Percentiles rank a stretch among this genome's conserved stretches.
phyloP scores from a whole-genome alignment of 2,329 filamentous ascomycete species.

The Fusarium subglutinans region DNA sequence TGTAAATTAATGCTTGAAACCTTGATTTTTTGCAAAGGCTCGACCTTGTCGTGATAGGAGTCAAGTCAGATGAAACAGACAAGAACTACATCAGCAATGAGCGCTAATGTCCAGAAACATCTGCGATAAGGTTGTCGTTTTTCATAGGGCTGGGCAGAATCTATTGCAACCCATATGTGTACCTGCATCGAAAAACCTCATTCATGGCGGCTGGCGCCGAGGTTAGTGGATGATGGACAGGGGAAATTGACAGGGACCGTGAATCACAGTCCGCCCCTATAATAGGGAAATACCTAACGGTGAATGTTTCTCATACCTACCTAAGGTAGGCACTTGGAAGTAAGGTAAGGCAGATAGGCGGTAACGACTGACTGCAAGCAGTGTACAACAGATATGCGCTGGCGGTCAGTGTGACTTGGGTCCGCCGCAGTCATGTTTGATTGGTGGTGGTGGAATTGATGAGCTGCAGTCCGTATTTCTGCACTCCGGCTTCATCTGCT shows the following conservation, averaged over 20 bases:
- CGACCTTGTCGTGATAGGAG: background rate
- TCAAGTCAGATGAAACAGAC: slow-evolving; percentile 17
- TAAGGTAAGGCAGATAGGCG: background rate
- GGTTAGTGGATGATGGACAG: slow-evolving; percentile 6
- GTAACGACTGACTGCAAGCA: background rate
- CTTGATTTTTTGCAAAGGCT: background rate
- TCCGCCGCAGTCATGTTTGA: background rate
- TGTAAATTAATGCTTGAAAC: background rate
- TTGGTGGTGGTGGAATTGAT: background rate
- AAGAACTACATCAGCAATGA: background rate
- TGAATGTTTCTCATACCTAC: background rate
- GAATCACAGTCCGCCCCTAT: background rate
- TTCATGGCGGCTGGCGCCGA: slow-evolving; percentile 17
- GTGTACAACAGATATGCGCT: slow-evolving; percentile 29
- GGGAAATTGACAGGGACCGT: slow-evolving; percentile 8
- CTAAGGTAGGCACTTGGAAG: too few species aligned
- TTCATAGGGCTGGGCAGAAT: background rate
- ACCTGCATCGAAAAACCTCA: slow-evolving; percentile 24
- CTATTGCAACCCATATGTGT: background rate
- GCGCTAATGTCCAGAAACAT: background rate
- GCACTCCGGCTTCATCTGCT: slow-evolving; percentile 2
- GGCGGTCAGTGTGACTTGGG: slow-evolving; percentile 16
- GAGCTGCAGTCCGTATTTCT: background rate
- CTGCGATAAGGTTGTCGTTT: background rate
- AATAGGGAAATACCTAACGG: background rate